Conservation (phyloP, 495 filamentous ascomycete genomes). For the Pseudevernia furfuracea region DNA sequence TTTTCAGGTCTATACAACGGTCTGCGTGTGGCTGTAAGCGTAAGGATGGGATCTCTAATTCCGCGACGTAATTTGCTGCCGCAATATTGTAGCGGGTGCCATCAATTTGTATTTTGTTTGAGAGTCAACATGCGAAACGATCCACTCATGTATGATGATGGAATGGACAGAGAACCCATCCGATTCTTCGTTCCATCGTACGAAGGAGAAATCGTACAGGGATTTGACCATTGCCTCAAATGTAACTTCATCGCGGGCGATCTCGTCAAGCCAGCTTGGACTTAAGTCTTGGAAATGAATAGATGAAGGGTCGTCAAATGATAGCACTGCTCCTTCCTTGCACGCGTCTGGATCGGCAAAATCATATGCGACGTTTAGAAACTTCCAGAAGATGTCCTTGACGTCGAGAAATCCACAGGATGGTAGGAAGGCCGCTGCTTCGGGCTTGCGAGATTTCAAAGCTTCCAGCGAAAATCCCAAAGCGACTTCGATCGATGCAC, state of each 20-base stretch:
- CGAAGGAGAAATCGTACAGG: slow-evolving; percentile 4
- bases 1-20: slow-evolving; percentile 2
- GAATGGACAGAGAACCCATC: slow-evolving; percentile 8
- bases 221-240: slow-evolving; percentile 4
- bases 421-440: slow-evolving; percentile 4
- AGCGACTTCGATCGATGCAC: not conserved
- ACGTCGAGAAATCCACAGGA: slow-evolving; percentile 2
- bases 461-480: not conserved
- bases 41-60: not conserved
- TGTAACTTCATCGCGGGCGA: slow-evolving; percentile 3
- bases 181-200: slow-evolving; percentile 11
- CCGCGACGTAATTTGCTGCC: not conserved
- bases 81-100: not conserved
- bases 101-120: not conserved
- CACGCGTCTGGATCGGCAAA: not conserved
- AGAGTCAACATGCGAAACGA: not conserved
- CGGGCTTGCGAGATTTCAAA: slow-evolving; percentile 2
- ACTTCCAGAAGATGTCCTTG: slow-evolving; percentile 8
- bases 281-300: slow-evolving; percentile 1
- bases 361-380: not conserved
- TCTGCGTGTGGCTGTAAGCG: slow-evolving; percentile 3
- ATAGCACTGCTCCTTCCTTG: not conserved
- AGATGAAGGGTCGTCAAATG: not conserved
- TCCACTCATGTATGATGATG: slow-evolving; percentile 3
- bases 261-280: not conserved